These are phyloP conservation scores for Syzygium oleosum DNA, from an alignment of 345 rosid genomes.

Conservation along the genomic window DNA sequence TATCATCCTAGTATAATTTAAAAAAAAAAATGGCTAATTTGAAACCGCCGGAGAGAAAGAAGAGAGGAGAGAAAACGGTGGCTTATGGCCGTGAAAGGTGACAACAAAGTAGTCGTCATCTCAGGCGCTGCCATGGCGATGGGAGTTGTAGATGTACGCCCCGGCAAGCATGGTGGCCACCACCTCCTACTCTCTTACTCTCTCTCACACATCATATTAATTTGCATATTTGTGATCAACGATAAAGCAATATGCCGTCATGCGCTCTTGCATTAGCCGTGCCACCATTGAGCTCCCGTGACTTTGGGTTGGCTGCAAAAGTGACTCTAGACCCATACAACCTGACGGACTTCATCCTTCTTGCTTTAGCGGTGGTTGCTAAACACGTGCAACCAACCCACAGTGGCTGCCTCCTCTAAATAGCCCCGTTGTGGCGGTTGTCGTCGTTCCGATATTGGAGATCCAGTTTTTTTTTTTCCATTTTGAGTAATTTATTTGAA, in stretches of 20 bases:
- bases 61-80: background rate
- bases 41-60: background rate
- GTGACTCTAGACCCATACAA: background rate
- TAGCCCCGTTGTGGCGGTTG: background rate
- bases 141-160: no score
- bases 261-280: fast-evolving
- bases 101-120: fast-evolving
- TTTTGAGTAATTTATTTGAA: fast-evolving
- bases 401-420: fast-evolving
- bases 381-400: background rate
- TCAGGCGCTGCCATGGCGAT: background rate
- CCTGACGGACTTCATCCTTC: fast-evolving
- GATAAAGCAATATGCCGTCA: fast-evolving
- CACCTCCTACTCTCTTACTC: background rate
- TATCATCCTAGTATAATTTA: fast-evolving
- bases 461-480: background rate
- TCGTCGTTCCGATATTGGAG: no score
- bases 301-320: background rate
- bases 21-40: background rate
- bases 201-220: background rate
- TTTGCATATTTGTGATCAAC: fast-evolving
- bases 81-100: fast-evolving
- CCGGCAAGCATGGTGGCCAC: no score
- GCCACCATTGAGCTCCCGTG: fast-evolving
- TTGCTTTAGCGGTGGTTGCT: background rate